Conservation (phyloP, 1,284 basidiomycete genomes). For the Trichosporon faecale region DNA sequence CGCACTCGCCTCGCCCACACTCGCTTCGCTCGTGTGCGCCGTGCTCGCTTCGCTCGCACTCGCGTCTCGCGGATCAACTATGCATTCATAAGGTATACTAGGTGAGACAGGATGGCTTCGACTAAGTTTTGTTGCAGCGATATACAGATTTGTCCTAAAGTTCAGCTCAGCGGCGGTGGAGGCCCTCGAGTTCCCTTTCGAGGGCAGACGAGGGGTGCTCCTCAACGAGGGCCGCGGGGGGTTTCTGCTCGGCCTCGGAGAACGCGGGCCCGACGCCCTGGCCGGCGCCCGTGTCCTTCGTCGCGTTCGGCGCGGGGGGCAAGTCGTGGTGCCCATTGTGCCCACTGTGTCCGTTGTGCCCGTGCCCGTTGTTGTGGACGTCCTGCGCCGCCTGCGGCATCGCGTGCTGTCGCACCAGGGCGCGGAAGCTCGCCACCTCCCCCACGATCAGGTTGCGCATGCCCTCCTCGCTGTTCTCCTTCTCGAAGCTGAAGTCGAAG, state of each 20-base stretch:
- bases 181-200: constrained; percentile 67
- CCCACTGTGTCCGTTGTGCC: too few relatives aligned
- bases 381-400: constrained; percentile 17
- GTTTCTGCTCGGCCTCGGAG: constrained; percentile 58
- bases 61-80: too few relatives aligned
- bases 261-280: constrained; percentile 51
- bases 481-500: constrained; percentile 98
- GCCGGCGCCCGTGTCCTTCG: constrained; percentile 24
- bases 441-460: constrained; percentile 96
- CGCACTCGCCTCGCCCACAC: not conserved
- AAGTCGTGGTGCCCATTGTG: constrained; percentile 33
- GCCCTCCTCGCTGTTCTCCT: constrained; percentile 91
- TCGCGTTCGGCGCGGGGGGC: constrained; percentile 38
- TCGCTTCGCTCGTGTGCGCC: not conserved
- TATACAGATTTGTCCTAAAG: not conserved
- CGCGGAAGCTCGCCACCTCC: constrained; percentile 57
- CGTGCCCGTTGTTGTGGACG: constrained; percentile 11
- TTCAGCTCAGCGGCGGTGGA: not conserved
- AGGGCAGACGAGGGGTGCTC: constrained; percentile 84
- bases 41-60: not conserved
- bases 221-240: constrained; percentile 24
- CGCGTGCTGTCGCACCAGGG: constrained; percentile 45
- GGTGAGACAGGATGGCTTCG: not conserved
- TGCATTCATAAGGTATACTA: constrained; percentile 9
- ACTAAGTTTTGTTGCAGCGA: not conserved